phyloP scores from a whole-genome alignment of 345 rosid genomes.

The Acer yangbiense region DNA sequence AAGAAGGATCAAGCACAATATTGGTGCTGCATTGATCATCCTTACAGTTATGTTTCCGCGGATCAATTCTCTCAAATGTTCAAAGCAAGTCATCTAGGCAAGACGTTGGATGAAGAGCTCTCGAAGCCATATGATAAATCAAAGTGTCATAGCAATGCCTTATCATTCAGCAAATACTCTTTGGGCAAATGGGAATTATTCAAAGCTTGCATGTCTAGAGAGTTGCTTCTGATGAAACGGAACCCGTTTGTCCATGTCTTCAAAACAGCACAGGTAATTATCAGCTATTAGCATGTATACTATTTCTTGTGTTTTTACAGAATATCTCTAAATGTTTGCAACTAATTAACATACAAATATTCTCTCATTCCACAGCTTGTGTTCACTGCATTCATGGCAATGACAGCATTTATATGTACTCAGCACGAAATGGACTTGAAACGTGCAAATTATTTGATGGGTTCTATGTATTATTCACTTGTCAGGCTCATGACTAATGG shows the following conservation, averaged over 20 bases:
- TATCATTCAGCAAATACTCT: conserved; percentile 38
- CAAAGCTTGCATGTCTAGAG: conserved; percentile 49
- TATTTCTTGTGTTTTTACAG: background rate
- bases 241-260: conserved; percentile 45
- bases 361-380: conserved; percentile 25
- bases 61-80: conserved; percentile 36
- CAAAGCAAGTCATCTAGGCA: conserved; percentile 30
- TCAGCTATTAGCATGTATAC: background rate
- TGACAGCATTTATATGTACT: conserved; percentile 42
- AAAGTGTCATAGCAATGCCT: conserved; percentile 22
- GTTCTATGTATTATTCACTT: conserved; percentile 35
- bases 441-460: conserved; percentile 47
- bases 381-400: conserved; percentile 33
- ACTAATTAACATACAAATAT: conserved; percentile 2
- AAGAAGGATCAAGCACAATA: conserved; percentile 53
- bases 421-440: conserved; percentile 29
- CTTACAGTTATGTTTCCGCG: conserved; percentile 39
- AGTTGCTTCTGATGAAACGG: conserved; percentile 48
- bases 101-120: conserved; percentile 32
- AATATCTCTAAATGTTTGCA: background rate
- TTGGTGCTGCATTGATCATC: conserved; percentile 36
- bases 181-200: conserved; percentile 42
- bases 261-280: conserved; percentile 35
- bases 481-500: conserved; percentile 48
- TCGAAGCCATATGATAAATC: conserved; percentile 31